Percentiles rank a stretch among this genome's conserved stretches.
phyloP scores from a whole-genome alignment of 305 asterid genomes.

The Rubia occidens region DNA sequence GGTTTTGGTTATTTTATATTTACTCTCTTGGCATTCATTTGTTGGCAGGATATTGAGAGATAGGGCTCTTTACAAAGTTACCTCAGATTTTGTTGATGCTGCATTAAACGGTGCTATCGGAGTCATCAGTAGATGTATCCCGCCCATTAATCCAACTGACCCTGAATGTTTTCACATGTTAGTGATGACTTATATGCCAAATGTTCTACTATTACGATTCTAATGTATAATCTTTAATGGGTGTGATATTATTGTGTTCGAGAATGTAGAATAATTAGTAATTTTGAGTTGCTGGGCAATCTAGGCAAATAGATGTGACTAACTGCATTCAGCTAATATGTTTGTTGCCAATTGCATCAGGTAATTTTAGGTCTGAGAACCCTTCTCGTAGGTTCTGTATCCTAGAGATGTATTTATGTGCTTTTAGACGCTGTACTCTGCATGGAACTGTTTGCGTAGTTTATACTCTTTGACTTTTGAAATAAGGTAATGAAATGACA shows the following conservation, averaged over 20 bases:
- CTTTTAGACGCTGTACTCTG: neutral
- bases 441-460: neutral
- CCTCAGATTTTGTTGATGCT: conserved; percentile 90
- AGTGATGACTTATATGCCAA: conserved; percentile 26
- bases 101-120: conserved; percentile 89
- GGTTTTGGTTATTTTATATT: neutral
- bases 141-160: conserved; percentile 94
- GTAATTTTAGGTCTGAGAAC: neutral
- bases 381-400: no score
- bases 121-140: conserved; percentile 85
- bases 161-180: conserved; percentile 97
- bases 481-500: neutral
- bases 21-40: neutral
- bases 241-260: neutral
- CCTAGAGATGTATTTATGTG: neutral
- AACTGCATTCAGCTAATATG: neutral
- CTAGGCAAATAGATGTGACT: neutral
- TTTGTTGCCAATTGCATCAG: neutral
- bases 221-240: neutral
- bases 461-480: neutral
- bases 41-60: conserved; percentile 74
- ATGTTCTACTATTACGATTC: neutral
- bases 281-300: neutral
- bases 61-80: conserved; percentile 75
- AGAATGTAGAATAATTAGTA: neutral